Conservation (phyloP, 1,284 basidiomycete species). For the Microbotryum silenes-acaulis region DNA sequence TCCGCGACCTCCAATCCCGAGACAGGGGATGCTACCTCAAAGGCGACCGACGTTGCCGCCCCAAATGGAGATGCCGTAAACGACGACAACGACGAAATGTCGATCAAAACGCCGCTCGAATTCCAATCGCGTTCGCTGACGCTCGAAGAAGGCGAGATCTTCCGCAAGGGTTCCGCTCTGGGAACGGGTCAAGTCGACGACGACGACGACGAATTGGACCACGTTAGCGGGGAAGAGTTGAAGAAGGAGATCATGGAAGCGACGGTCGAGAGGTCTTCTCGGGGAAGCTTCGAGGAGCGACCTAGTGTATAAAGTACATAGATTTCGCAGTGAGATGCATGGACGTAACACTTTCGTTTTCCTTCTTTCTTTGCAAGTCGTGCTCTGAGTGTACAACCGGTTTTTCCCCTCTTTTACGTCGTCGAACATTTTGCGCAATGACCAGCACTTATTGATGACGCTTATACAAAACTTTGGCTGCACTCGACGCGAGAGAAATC, state of each 20-base stretch:
- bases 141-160: conserved; percentile 59
- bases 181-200: conserved; percentile 53
- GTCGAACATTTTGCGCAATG: too few species aligned
- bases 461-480: too few species aligned
- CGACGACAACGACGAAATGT: neutral
- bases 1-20: neutral
- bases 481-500: too few species aligned
- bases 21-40: neutral
- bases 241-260: conserved; percentile 57
- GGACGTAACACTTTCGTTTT: too few species aligned
- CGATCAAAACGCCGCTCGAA: conserved; percentile 31
- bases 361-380: too few species aligned
- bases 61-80: neutral
- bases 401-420: too few species aligned
- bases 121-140: conserved; percentile 32
- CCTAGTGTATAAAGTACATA: too few species aligned
- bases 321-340: too few species aligned
- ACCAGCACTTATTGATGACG: too few species aligned
- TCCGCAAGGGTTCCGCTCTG: conserved; percentile 72
- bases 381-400: too few species aligned
- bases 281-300: conserved; percentile 14
- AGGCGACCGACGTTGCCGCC: neutral
- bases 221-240: conserved; percentile 51
- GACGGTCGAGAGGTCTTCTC: conserved; percentile 1
- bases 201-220: conserved; percentile 52